Percentiles rank a stretch among this genome's conserved stretches.
These are phyloP conservation scores for Nicotiana undulata DNA, from an alignment of 257 asterid species.

Conservation along the genomic window DNA sequence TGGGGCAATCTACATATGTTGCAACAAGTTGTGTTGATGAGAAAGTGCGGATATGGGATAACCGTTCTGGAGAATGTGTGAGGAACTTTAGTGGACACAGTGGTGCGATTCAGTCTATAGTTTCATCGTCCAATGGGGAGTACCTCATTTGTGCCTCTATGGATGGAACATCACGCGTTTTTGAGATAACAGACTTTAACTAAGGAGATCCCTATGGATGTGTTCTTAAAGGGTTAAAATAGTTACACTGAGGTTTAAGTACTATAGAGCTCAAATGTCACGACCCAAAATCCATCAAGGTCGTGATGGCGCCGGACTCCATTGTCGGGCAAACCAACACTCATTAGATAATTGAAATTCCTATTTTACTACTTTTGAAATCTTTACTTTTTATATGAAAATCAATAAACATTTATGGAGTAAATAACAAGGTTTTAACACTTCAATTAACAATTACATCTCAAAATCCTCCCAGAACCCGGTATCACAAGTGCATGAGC, in stretches of 20 bases:
- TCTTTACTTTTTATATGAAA: too few relatives aligned
- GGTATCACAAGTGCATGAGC: too few relatives aligned
- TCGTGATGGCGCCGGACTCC: too few relatives aligned
- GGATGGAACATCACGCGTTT: conserved; percentile 68
- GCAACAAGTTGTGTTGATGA: conserved; percentile 72
- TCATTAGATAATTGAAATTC: too few relatives aligned
- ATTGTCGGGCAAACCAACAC: too few relatives aligned
- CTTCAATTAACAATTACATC: too few relatives aligned
- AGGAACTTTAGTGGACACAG: conserved; percentile 51
- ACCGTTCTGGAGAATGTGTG: conserved; percentile 59
- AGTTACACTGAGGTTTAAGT: not conserved
- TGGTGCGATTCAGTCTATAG: conserved; percentile 49
- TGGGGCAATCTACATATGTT: conserved; percentile 44
- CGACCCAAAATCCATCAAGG: too few relatives aligned
- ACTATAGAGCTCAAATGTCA: too few relatives aligned
- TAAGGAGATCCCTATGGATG: not conserved
- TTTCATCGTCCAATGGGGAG: conserved; percentile 39
- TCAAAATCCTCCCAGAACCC: too few relatives aligned
- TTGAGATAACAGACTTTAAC: conserved; percentile 58
- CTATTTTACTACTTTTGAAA: too few relatives aligned
- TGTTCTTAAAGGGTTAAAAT: not conserved
- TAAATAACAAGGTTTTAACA: too few relatives aligned
- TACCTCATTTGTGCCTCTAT: conserved; percentile 58
- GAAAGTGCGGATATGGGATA: conserved; percentile 66
- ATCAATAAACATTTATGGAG: too few relatives aligned